A percentile compares a stretch with the other conserved stretches of the same genome.
Conservation (phyloP, 345 rosid species). For the Euphorbia peplus region DNA sequence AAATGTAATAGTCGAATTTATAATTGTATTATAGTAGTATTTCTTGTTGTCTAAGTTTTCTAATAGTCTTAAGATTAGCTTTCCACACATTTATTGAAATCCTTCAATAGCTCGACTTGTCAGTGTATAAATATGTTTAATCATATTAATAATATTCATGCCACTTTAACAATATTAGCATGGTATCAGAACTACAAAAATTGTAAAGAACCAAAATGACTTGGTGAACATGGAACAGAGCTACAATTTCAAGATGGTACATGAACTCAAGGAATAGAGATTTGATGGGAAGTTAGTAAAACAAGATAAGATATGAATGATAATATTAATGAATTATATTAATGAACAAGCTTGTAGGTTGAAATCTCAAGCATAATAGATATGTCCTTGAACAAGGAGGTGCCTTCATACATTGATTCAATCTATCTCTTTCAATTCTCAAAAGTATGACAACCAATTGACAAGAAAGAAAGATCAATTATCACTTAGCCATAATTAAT, state of each 20-base stretch:
- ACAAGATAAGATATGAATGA: slow-evolving; percentile 21
- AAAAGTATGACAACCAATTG: slow-evolving; percentile 51
- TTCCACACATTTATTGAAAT: too few species aligned
- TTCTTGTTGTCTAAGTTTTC: too few species aligned
- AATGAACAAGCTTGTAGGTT: slow-evolving; percentile 34
- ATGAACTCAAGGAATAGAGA: neutral
- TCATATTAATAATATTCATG: too few species aligned
- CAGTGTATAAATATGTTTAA: too few species aligned
- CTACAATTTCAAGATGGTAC: too few species aligned
- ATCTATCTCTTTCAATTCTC: slow-evolving; percentile 27
- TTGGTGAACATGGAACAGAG: neutral
- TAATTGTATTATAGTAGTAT: too few species aligned
- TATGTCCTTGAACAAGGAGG: slow-evolving; percentile 40
- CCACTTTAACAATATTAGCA: too few species aligned
- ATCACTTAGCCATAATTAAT: slow-evolving; percentile 41
- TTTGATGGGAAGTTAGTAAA: slow-evolving; percentile 20
- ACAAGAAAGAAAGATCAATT: slow-evolving; percentile 64
- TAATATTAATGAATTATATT: slow-evolving; percentile 36
- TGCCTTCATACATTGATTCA: slow-evolving; percentile 1
- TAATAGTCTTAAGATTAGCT: too few species aligned
- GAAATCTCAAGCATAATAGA: slow-evolving; percentile 33
- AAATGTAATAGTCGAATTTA: too few species aligned
- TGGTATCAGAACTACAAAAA: too few species aligned
- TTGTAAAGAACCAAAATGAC: too few species aligned
- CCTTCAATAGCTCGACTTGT: too few species aligned